Evolutionary conservation across 1,139 yeast species (phyloP), one percentile per base, ranked within the genome.

Genomic region (Sugiyamaella grinbergsii): DNA sequence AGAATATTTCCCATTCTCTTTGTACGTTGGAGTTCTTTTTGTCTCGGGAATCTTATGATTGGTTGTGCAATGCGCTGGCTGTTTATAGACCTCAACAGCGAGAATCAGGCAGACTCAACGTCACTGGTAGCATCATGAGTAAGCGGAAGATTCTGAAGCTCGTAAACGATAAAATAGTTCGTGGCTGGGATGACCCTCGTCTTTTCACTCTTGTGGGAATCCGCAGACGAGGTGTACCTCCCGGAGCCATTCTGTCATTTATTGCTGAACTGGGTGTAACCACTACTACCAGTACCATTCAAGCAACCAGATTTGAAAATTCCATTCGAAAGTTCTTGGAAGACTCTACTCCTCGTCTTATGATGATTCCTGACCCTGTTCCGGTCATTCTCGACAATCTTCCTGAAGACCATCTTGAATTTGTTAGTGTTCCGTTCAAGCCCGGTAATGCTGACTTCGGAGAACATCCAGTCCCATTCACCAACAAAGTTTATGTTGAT

Each of bases 111-210:
- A 83, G 98, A 69, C 80, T 94, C 67, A 94, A 91, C 70, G 81
- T 94, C 60, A 88, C 96, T 3, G 98, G 98, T 51, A 88, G 98
- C 5, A 82, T 94, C 54, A 76, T 94, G 79, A 87, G 96, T 54
- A 94, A 94, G 78, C 81, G 99, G 68, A 94, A 93, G 72, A 91
- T 94, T 68, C 94, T 95, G 56, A 87, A 89, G 70, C 78, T 94
- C 59, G 98, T 94, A 23, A 85, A 80, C 53, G 93, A 83, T 24
- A 75, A 79, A 4, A 74, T 78, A 62, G 99, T 94, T 29, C 82
- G 96, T 69, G 97, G 89, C 40, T 94, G 99, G 98, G 95, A 94
- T 71, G 99, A 94, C 71, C 99, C 99, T 61, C 81, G 99, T 66
- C 77, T 94, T 65, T 93, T 83, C 70, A 94, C 99, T 6, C 78